Percentiles rank a stretch among this genome's conserved stretches.
Conservation (phyloP, 164 flowering plant genomes). For the Magnolia sinica region DNA sequence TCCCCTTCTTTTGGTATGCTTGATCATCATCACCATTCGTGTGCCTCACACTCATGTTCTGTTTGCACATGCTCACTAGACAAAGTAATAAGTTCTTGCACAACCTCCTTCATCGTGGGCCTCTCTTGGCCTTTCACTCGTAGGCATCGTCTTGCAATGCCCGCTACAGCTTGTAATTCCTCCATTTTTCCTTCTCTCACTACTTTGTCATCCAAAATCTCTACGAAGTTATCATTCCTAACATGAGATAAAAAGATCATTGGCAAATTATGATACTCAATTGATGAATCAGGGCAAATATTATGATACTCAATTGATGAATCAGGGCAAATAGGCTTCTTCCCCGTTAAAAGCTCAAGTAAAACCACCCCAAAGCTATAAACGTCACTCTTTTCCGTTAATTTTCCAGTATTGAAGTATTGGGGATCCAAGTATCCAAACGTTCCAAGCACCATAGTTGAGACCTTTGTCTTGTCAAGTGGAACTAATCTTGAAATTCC, state of each 20-base stretch:
- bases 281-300: not conserved
- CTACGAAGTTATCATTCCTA: not conserved
- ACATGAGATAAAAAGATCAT: not conserved
- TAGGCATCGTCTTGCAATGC: conserved; percentile 2
- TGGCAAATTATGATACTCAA: not conserved
- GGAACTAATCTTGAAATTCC: conserved; percentile 14
- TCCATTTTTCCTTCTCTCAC: conserved; percentile 1
- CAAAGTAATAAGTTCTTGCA: not conserved
- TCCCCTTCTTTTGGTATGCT: too few species aligned
- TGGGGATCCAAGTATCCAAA: conserved; percentile 15
- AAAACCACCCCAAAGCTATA: conserved; percentile 14
- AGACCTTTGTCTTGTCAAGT: conserved; percentile 1
- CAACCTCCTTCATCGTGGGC: conserved; percentile 12
- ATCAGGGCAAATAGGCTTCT: not conserved
- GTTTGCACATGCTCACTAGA: too few species aligned
- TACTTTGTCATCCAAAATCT: not conserved
- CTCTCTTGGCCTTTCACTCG: not conserved
- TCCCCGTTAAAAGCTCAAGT: not conserved
- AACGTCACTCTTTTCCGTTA: conserved; percentile 19
- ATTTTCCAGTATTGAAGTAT: conserved; percentile 7
- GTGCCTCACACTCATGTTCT: too few species aligned
- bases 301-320: not conserved
- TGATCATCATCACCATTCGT: too few species aligned
- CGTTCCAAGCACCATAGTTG: conserved; percentile 15
- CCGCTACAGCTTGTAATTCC: conserved; percentile 7